Conservation (phyloP, 805 yeast species). For the Kurtzmaniella fragi region DNA sequence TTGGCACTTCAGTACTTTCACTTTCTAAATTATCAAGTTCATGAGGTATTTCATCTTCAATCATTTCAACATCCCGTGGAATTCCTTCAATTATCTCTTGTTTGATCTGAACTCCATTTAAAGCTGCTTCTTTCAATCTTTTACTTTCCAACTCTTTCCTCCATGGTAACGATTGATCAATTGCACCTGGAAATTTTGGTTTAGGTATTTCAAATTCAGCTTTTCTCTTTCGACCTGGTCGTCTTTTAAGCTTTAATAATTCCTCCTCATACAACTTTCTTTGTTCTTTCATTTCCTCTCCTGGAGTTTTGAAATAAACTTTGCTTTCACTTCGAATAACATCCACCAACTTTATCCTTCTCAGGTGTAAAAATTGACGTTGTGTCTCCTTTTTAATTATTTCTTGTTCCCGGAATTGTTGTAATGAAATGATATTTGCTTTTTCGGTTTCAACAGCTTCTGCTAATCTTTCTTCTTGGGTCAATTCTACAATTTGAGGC, state of each 20-base stretch:
- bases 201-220: conserved; percentile 24
- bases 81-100: background rate
- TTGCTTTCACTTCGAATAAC: conserved; percentile 49
- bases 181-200: conserved; percentile 27
- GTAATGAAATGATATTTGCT: conserved; percentile 66
- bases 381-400: conserved; percentile 72
- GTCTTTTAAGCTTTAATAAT: conserved; percentile 34
- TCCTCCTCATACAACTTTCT: conserved; percentile 34
- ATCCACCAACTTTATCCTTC: conserved; percentile 55
- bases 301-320: conserved; percentile 53
- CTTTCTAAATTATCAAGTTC: conserved; percentile 4
- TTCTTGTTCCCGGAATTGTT: conserved; percentile 80
- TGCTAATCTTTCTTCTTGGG: conserved; percentile 68
- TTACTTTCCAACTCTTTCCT: conserved; percentile 19
- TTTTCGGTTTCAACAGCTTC: conserved; percentile 87
- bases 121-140: conserved; percentile 16
- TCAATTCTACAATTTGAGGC: conserved; percentile 44
- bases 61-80: conserved; percentile 2
- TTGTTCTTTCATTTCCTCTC: conserved; percentile 54
- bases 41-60: conserved; percentile 2
- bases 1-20: conserved; percentile 6
- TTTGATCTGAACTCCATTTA: background rate
- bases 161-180: conserved; percentile 21
- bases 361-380: conserved; percentile 63
- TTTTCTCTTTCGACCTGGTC: conserved; percentile 42